Evolutionary conservation across 768 basidiomycete species (phyloP).

Genomic region (Trametes cingulata): DNA sequence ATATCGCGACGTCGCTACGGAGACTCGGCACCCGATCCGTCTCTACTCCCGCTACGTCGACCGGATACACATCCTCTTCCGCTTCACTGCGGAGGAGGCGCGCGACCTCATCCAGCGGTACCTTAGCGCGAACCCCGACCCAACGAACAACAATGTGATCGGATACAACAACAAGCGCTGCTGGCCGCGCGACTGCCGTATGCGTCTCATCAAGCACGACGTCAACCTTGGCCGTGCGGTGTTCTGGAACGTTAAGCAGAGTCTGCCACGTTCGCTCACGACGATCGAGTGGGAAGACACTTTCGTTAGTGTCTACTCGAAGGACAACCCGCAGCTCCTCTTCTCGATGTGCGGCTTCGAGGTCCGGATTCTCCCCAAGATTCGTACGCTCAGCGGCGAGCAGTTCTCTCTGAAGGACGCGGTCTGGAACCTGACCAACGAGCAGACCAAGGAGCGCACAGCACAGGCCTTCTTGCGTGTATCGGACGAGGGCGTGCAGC

Average conservation of each 20-base stretch:
- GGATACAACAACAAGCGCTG: slow-evolving; percentile 99
- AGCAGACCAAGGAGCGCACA: slow-evolving; percentile 95
- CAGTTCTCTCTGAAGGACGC: slow-evolving; percentile 96
- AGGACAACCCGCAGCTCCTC: slow-evolving; percentile 94
- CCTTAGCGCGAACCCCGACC: slow-evolving; percentile 95
- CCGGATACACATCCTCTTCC: slow-evolving; percentile 91
- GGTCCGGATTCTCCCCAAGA: slow-evolving; percentile 95
- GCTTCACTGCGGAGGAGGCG: slow-evolving; percentile 96
- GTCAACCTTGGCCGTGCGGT: slow-evolving; percentile 98
- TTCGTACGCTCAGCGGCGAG: slow-evolving; percentile 92
- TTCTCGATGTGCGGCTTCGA: slow-evolving; percentile 99
- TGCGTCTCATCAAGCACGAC: slow-evolving; percentile 99
- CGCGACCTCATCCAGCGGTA: slow-evolving; percentile 98
- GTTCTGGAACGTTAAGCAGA: slow-evolving; percentile 99
- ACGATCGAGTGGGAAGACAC: slow-evolving; percentile 99
- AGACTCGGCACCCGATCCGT: slow-evolving; percentile 96
- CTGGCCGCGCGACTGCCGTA: slow-evolving; percentile 99
- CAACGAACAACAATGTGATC: slow-evolving; percentile 98
- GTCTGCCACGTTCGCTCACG: slow-evolving; percentile 90
- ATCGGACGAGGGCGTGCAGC: slow-evolving; percentile 95
- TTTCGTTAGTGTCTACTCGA: slow-evolving; percentile 94
- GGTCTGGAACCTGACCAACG: slow-evolving; percentile 96
- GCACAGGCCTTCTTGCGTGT: slow-evolving; percentile 98
- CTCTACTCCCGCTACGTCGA: slow-evolving; percentile 98
- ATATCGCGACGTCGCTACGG: slow-evolving; percentile 91